phyloP scores from a whole-genome alignment of 352 stramenopile species.

The Pilasporangium apinafurcum region DNA sequence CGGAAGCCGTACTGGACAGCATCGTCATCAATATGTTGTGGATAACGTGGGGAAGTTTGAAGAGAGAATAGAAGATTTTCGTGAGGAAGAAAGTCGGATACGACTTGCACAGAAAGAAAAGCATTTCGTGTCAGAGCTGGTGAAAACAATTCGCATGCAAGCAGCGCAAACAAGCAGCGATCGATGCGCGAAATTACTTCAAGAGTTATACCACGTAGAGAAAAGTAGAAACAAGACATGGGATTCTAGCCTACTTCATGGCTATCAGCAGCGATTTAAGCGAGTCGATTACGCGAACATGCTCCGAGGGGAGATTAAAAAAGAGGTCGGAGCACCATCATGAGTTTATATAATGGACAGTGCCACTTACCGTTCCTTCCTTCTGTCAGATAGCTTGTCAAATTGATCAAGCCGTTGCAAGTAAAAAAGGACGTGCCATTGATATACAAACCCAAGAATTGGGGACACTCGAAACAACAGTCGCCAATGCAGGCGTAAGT shows the following conservation, averaged over 20 bases:
- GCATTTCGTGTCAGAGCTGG: slow-evolving; percentile 62
- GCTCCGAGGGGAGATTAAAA: slow-evolving; percentile 63
- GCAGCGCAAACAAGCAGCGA: slow-evolving; percentile 52
- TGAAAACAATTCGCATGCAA: slow-evolving; percentile 70
- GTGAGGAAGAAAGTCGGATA: slow-evolving; percentile 46
- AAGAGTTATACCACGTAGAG: slow-evolving; percentile 63
- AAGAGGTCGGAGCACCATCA: slow-evolving; percentile 36
- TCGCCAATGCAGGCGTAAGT: too few species aligned
- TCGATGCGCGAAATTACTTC: slow-evolving; percentile 37
- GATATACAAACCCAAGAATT: too few species aligned
- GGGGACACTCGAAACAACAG: too few species aligned
- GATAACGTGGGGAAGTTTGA: slow-evolving; percentile 17
- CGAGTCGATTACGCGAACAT: slow-evolving; percentile 51
- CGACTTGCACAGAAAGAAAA: slow-evolving; percentile 45
- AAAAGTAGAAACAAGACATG: slow-evolving; percentile 44
- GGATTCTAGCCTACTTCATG: slow-evolving; percentile 67
- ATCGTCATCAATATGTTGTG: slow-evolving; percentile 8
- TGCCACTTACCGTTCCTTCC: not conserved
- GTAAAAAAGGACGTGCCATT: slow-evolving; percentile 6
- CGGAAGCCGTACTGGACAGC: slow-evolving; percentile 3
- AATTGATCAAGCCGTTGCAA: slow-evolving; percentile 45
- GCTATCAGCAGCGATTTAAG: slow-evolving; percentile 60
- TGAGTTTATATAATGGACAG: not conserved
- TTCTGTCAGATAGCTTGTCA: slow-evolving; percentile 38
- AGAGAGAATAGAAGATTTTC: slow-evolving; percentile 56